phyloP scores from a whole-genome alignment of 225 moss, liverwort and hornwort species.

The Bryum argenteum region DNA sequence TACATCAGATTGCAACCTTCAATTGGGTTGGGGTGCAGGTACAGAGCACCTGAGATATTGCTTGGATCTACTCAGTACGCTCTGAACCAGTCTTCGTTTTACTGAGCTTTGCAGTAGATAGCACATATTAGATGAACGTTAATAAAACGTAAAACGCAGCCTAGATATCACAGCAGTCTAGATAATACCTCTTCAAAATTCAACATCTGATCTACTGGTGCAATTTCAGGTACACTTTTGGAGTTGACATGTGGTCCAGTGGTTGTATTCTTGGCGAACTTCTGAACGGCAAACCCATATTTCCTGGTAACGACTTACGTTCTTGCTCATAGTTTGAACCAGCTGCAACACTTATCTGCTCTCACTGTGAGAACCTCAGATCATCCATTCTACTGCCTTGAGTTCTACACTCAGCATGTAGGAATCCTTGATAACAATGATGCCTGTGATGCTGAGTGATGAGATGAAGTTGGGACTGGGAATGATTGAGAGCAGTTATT shows the following conservation, averaged over 20 bases:
- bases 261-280: slow-evolving; percentile 97
- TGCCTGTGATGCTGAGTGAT: not conserved
- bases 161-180: not conserved
- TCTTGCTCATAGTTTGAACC: slow-evolving; percentile 10
- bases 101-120: not conserved
- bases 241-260: slow-evolving; percentile 99
- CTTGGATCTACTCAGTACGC: slow-evolving; percentile 85
- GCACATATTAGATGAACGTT: not conserved
- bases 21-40: slow-evolving; percentile 56
- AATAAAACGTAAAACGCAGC: not conserved
- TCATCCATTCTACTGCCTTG: not conserved
- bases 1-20: not conserved
- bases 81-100: slow-evolving; percentile 11
- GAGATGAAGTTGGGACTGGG: not conserved
- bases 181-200: not conserved
- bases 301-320: slow-evolving; percentile 63
- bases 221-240: slow-evolving; percentile 78
- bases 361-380: not conserved
- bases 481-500: not conserved
- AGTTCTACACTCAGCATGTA: not conserved
- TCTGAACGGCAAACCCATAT: slow-evolving; percentile 80
- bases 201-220: not conserved
- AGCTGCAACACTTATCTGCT: not conserved
- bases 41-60: slow-evolving; percentile 93
- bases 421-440: not conserved